Conservation (phyloP, 2,329 filamentous ascomycete species). For the Aspergillus oerlinghausenensis region DNA sequence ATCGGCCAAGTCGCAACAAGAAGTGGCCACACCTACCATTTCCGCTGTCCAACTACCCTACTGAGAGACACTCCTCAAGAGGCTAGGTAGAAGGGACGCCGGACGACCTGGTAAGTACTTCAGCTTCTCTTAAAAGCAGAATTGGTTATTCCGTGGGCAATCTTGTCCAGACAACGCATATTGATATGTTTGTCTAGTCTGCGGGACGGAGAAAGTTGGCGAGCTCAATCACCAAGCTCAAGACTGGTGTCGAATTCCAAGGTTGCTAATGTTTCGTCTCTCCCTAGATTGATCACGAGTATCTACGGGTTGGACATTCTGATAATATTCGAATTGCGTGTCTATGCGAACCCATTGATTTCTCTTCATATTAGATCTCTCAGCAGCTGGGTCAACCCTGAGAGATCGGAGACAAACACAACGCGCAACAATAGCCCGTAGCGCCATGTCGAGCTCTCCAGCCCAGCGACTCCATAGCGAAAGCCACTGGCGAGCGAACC, state of each 20-base stretch:
- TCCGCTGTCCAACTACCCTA: background rate
- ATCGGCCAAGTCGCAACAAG: background rate
- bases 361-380: background rate
- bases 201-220: background rate
- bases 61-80: background rate
- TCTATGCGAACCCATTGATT: background rate
- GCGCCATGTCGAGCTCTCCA: constrained; percentile 65
- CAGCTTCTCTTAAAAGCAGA: background rate
- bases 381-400: background rate
- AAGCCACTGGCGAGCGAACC: constrained; percentile 56
- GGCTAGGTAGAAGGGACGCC: background rate
- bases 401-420: constrained; percentile 22
- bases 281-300: background rate
- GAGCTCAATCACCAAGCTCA: background rate
- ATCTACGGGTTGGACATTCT: background rate
- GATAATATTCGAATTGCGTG: background rate
- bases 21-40: background rate
- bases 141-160: background rate
- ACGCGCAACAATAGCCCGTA: constrained; percentile 62
- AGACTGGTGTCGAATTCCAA: background rate
- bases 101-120: background rate
- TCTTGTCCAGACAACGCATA: background rate
- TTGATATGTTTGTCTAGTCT: background rate
- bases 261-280: background rate
- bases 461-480: constrained; percentile 60